phyloP scores from a whole-genome alignment of 1,284 basidiomycete species.

The Cryptococcus sp. region DNA sequence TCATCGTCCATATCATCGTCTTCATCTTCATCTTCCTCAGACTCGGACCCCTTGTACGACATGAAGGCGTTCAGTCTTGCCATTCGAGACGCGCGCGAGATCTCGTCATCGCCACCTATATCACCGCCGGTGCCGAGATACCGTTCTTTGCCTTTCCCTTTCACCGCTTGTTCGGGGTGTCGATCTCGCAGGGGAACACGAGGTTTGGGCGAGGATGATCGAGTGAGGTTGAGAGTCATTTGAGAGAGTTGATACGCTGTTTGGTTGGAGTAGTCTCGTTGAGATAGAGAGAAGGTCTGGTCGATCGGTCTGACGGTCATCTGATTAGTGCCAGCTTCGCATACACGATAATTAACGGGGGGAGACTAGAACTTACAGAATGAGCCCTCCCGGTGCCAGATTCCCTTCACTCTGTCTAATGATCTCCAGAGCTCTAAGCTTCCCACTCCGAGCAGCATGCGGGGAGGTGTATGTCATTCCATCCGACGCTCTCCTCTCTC shows the following conservation, averaged over 20 bases:
- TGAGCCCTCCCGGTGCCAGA: constrained; percentile 24
- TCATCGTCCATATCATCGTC: constrained; percentile 21
- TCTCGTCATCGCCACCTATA: constrained; percentile 26
- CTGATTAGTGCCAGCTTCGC: background rate
- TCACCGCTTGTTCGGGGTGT: background rate
- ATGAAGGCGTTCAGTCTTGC: constrained; percentile 38
- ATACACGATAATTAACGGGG: background rate
- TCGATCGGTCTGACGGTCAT: constrained; percentile 31
- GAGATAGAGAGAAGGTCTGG: constrained; percentile 33
- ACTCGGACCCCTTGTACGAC: constrained; percentile 24
- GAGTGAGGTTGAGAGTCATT: constrained; percentile 22
- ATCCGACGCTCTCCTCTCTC: constrained; percentile 4
- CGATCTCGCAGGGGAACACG: background rate
- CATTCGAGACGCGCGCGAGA: constrained; percentile 28
- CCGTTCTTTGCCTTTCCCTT: background rate
- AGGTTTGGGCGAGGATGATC: constrained; percentile 18
- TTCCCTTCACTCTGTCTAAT: constrained; percentile 34
- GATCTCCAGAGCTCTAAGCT: constrained; percentile 35
- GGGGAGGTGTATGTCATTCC: constrained; percentile 2
- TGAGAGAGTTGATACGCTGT: constrained; percentile 29
- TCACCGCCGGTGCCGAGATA: background rate
- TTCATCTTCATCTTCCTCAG: constrained; percentile 15
- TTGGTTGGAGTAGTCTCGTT: constrained; percentile 43
- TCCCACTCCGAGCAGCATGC: constrained; percentile 28
- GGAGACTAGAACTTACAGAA: constrained; percentile 33